These are phyloP conservation scores for Hypholoma fasciculare DNA, from an alignment of 768 basidiomycete genomes.

Conservation along the genomic window DNA sequence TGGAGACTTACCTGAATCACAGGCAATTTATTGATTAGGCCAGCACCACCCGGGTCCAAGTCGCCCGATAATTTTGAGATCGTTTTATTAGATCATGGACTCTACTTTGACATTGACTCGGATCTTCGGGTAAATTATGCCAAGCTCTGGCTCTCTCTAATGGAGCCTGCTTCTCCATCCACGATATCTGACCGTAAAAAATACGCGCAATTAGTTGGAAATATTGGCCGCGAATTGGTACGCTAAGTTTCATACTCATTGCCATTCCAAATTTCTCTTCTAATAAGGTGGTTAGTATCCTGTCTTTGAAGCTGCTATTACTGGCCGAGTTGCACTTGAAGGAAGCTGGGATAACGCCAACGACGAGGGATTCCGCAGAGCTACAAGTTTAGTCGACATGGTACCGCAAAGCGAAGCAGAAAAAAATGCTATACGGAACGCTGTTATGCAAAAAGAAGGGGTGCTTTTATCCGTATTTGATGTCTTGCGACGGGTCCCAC, in stretches of 20 bases:
- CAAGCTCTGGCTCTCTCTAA: conserved; percentile 89
- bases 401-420: conserved; percentile 73
- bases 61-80: conserved; percentile 97
- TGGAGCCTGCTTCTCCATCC: conserved; percentile 66
- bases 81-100: conserved; percentile 89
- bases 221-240: conserved; percentile 86
- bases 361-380: conserved; percentile 51
- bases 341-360: conserved; percentile 51
- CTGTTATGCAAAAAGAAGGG: conserved; percentile 82
- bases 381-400: conserved; percentile 77
- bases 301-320: conserved; percentile 93
- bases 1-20: not conserved
- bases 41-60: conserved; percentile 55
- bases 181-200: conserved; percentile 71
- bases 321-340: conserved; percentile 77
- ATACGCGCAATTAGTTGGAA: conserved; percentile 90
- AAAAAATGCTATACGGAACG: conserved; percentile 77
- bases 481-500: conserved; percentile 82
- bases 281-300: conserved; percentile 61
- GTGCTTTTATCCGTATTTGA: conserved; percentile 84
- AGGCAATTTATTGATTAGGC: conserved; percentile 92
- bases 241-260: conserved; percentile 18
- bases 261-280: conserved; percentile 1
- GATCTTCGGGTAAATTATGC: conserved; percentile 81
- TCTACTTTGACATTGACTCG: conserved; percentile 89